These are phyloP conservation scores for Crucibulum laeve DNA, from an alignment of 768 basidiomycete genomes.

Conservation along the genomic window DNA sequence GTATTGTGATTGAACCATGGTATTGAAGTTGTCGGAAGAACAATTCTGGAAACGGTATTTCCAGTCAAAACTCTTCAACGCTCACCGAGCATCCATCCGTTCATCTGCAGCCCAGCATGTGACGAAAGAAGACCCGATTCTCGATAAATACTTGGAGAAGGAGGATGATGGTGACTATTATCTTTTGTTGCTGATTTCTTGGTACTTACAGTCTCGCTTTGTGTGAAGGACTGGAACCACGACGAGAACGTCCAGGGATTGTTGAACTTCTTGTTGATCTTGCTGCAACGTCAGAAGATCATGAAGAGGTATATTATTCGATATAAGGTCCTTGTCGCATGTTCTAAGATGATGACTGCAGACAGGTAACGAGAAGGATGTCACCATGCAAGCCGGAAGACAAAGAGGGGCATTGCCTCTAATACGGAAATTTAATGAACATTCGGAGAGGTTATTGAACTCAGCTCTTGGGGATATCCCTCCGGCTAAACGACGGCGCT, in stretches of 20 bases:
- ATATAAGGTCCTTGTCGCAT: background rate
- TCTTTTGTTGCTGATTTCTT: constrained; percentile 1
- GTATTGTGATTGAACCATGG: constrained; percentile 1
- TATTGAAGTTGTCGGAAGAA: constrained; percentile 74
- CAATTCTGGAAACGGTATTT: constrained; percentile 98
- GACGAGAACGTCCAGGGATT: constrained; percentile 55
- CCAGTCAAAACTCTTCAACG: constrained; percentile 92
- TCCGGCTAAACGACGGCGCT: constrained; percentile 57
- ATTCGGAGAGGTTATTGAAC: constrained; percentile 85
- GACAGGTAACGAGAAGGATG: constrained; percentile 86
- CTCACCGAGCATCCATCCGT: constrained; percentile 89
- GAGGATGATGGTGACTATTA: constrained; percentile 80
- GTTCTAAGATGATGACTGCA: constrained; percentile 22
- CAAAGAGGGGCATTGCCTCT: constrained; percentile 85
- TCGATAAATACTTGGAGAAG: constrained; percentile 94
- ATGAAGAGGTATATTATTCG: constrained; percentile 60
- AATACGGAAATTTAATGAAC: constrained; percentile 96
- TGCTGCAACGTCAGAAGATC: constrained; percentile 87
- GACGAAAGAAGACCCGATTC: constrained; percentile 87
- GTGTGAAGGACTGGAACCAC: constrained; percentile 69
- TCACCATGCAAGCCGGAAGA: constrained; percentile 94
- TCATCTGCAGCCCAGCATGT: constrained; percentile 81
- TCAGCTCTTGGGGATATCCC: constrained; percentile 65
- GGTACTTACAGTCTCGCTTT: constrained; percentile 1
- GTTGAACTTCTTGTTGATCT: constrained; percentile 83